These are phyloP conservation scores for Pythium biforme DNA, from an alignment of 352 stramenopile genomes.

Conservation along the genomic window DNA sequence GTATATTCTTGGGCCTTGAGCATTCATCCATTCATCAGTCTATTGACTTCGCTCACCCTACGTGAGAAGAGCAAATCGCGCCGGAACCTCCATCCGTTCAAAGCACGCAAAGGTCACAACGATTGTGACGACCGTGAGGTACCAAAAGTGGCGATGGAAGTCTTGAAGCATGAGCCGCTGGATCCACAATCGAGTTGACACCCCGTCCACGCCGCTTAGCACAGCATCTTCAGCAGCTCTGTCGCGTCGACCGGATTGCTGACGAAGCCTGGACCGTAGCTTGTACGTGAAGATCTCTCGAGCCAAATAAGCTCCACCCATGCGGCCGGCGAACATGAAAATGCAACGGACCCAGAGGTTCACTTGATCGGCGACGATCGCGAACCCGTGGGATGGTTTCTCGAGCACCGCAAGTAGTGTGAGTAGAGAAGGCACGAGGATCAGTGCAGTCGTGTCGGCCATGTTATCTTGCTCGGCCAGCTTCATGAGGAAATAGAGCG, in stretches of 20 bases:
- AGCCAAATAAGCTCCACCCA: slow-evolving; percentile 70
- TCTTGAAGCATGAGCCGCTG: slow-evolving; percentile 85
- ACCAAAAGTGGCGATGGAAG: slow-evolving; percentile 86
- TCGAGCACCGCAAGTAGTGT: slow-evolving; percentile 76
- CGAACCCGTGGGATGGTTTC: slow-evolving; percentile 58
- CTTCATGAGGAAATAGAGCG: slow-evolving; percentile 88
- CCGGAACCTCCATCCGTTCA: slow-evolving; percentile 61
- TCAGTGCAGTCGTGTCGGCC: slow-evolving; percentile 83
- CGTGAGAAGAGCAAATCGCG: slow-evolving; percentile 72
- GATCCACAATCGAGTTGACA: slow-evolving; percentile 75
- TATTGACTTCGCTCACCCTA: slow-evolving; percentile 11
- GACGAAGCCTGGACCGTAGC: slow-evolving; percentile 48
- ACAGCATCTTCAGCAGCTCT: slow-evolving; percentile 11
- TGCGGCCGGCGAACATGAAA: slow-evolving; percentile 78
- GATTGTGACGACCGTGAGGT: slow-evolving; percentile 79
- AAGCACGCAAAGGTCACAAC: slow-evolving; percentile 87
- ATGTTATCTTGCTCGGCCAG: slow-evolving; percentile 88
- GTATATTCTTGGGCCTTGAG: background rate
- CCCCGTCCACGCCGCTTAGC: slow-evolving; percentile 49
- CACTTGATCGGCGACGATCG: slow-evolving; percentile 62
- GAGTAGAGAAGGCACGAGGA: slow-evolving; percentile 78
- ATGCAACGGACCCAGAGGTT: slow-evolving; percentile 86
- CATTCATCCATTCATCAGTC: background rate
- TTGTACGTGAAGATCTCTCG: slow-evolving; percentile 88
- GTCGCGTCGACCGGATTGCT: slow-evolving; percentile 20